These are phyloP conservation scores for Penicillium canescens DNA, from an alignment of 495 filamentous ascomycete genomes.

Conservation along the genomic window DNA sequence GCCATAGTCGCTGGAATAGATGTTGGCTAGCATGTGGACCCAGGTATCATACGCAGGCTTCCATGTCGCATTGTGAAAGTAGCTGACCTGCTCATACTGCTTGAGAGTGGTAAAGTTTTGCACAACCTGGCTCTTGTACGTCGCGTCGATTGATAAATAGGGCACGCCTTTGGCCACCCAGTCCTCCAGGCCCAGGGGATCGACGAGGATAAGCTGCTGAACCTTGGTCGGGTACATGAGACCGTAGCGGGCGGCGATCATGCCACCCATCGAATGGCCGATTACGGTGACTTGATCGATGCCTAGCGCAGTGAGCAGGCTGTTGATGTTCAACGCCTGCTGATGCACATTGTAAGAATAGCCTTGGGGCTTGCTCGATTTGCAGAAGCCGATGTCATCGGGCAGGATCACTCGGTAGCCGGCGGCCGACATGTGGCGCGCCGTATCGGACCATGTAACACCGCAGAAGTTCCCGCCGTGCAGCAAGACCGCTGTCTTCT, in stretches of 20 bases:
- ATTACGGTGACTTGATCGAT: conserved; percentile 14
- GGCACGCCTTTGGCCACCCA: conserved; percentile 17
- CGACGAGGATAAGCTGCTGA: conserved; percentile 16
- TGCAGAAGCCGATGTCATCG: conserved; percentile 21
- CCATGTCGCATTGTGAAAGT: conserved; percentile 14
- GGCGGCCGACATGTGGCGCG: conserved; percentile 10
- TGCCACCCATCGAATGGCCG: conserved; percentile 20
- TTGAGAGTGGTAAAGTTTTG: conserved; percentile 11
- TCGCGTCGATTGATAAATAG: conserved; percentile 5
- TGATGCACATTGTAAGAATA: conserved; percentile 17
- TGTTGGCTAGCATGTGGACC: conserved; percentile 15
- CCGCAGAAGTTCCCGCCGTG: conserved; percentile 20
- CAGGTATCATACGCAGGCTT: conserved; percentile 16
- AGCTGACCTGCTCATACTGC: conserved; percentile 12
- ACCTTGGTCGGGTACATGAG: conserved; percentile 15
- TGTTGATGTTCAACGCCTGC: conserved; percentile 16
- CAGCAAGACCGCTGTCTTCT: conserved; percentile 8
- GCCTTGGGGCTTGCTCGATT: conserved; percentile 20
- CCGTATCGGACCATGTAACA: conserved; percentile 17
- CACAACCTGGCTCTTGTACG: conserved; percentile 7
- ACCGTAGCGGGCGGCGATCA: conserved; percentile 18
- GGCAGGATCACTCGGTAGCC: conserved; percentile 19
- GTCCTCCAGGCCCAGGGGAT: conserved; percentile 16
- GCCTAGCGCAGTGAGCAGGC: conserved; percentile 11
- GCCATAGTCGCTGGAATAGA: conserved; percentile 12